phyloP scores from a whole-genome alignment of 2,329 filamentous ascomycete genomes.

The Cytospora mali region DNA sequence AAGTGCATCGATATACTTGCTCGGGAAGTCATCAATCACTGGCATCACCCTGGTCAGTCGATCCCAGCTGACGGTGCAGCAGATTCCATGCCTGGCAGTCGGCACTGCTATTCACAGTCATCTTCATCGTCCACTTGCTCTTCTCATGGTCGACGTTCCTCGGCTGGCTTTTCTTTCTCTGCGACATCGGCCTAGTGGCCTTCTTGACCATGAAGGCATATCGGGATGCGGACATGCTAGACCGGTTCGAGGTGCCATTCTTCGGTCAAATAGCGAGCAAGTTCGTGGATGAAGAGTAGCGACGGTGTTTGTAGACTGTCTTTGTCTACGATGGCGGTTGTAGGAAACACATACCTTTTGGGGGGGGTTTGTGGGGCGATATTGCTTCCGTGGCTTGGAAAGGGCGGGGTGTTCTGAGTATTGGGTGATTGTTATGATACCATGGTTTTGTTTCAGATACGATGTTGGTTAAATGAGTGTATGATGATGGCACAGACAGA shows the following conservation, averaged over 20 bases:
- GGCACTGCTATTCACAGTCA: slow-evolving; percentile 74
- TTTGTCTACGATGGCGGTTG: not conserved
- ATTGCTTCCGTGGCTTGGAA: not conserved
- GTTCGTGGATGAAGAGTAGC: slow-evolving; percentile 81
- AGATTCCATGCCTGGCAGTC: slow-evolving; percentile 98
- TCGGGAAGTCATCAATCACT: not conserved
- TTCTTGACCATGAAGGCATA: slow-evolving; percentile 81
- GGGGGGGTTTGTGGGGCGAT: not conserved
- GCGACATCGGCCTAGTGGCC: slow-evolving; percentile 74
- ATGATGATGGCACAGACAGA: not conserved
- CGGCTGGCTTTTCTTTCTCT: slow-evolving; percentile 79
- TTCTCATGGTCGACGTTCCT: slow-evolving; percentile 84
- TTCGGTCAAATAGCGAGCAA: slow-evolving; percentile 84
- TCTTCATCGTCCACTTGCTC: slow-evolving; percentile 78
- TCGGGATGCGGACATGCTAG: slow-evolving; percentile 72
- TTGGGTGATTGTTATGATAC: slow-evolving; percentile 18
- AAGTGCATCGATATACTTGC: slow-evolving; percentile 36
- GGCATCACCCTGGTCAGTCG: not conserved
- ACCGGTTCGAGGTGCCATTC: slow-evolving; percentile 83
- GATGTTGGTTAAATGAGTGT: not conserved
- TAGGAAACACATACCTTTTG: not conserved
- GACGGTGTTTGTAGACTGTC: not conserved
- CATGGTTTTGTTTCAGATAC: slow-evolving; percentile 5
- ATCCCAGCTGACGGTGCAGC: slow-evolving; percentile 30
- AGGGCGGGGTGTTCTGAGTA: not conserved